These are phyloP conservation scores for Dryas integrifolia DNA, from an alignment of 331 rosid species.

Conservation along the genomic window DNA sequence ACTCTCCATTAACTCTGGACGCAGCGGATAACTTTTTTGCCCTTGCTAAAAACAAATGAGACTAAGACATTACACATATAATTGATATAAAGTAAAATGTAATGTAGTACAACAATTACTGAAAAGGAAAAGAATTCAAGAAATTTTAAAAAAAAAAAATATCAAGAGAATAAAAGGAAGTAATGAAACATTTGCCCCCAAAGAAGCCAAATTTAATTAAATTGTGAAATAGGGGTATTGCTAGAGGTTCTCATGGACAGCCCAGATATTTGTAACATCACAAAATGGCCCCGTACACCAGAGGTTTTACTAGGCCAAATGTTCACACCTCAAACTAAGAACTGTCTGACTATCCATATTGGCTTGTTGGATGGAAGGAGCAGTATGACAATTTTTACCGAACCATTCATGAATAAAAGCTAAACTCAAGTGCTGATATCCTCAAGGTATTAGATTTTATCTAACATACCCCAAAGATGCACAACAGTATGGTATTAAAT, in stretches of 20 bases:
- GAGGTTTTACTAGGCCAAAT: conserved; percentile 12
- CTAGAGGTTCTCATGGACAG: neutral
- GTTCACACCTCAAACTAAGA: conserved; percentile 24
- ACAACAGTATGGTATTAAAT: conserved; percentile 2
- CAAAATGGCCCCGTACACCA: neutral
- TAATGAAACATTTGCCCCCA: neutral
- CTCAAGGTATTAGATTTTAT: neutral
- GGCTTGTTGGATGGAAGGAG: conserved; percentile 4
- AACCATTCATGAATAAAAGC: conserved; percentile 8
- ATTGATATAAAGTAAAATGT: conserved; percentile 13
- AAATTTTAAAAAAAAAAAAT: neutral
- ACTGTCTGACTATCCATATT: conserved; percentile 18
- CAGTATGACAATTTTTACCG: conserved; percentile 11
- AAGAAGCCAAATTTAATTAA: neutral
- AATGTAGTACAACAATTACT: neutral
- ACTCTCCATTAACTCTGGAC: conserved; percentile 97
- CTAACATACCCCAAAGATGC: conserved; percentile 4
- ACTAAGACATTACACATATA: conserved; percentile 18
- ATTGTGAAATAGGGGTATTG: neutral
- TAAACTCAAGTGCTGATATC: conserved; percentile 1
- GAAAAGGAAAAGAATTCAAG: neutral
- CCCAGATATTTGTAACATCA: conserved; percentile 5
- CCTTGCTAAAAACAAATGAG: conserved; percentile 56
- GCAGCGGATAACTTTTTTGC: conserved; percentile 87
- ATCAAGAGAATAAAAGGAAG: neutral